phyloP scores from a whole-genome alignment of 129 eudicot species.

The Centaurea solstitialis region DNA sequence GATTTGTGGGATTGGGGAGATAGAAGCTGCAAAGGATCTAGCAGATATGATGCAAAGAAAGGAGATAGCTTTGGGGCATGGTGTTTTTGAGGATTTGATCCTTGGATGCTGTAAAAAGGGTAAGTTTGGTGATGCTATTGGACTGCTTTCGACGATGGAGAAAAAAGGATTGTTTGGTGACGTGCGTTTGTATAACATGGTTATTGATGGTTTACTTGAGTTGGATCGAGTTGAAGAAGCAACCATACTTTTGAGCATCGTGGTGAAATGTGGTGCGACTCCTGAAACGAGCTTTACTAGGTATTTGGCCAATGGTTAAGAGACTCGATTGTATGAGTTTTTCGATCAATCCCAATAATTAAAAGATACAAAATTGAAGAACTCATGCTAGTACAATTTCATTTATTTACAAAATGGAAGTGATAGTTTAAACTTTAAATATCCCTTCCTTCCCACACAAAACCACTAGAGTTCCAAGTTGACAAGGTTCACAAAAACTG shows the following conservation, averaged over 20 bases:
- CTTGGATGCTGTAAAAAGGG: conserved; percentile 38
- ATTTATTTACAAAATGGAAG: conserved; percentile 24
- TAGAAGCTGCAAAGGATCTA: conserved; percentile 35
- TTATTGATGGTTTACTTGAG: conserved; percentile 37
- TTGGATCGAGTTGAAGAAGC: conserved; percentile 39
- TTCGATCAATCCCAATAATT: neutral
- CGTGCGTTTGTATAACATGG: conserved; percentile 32
- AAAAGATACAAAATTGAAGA: conserved; percentile 7
- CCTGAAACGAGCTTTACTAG: conserved; percentile 2
- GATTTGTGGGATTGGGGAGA: conserved; percentile 52
- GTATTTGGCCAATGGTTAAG: neutral
- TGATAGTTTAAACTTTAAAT: conserved; percentile 8
- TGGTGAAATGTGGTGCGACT: conserved; percentile 44
- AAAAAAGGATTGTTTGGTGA: conserved; percentile 42
- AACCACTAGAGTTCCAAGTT: conserved; percentile 20
- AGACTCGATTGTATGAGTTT: neutral
- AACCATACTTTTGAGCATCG: conserved; percentile 19
- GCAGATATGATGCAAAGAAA: conserved; percentile 34
- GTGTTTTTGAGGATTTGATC: conserved; percentile 33
- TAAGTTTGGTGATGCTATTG: conserved; percentile 41
- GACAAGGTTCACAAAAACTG: conserved; percentile 14
- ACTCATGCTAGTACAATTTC: conserved; percentile 8
- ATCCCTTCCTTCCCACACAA: conserved; percentile 20
- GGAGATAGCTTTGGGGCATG: conserved; percentile 40
- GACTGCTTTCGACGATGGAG: conserved; percentile 32